Evolutionary conservation across 768 basidiomycete species (phyloP), one percentile per base, ranked within the genome.

Genomic region (Leucogyrophana mollusca): DNA sequence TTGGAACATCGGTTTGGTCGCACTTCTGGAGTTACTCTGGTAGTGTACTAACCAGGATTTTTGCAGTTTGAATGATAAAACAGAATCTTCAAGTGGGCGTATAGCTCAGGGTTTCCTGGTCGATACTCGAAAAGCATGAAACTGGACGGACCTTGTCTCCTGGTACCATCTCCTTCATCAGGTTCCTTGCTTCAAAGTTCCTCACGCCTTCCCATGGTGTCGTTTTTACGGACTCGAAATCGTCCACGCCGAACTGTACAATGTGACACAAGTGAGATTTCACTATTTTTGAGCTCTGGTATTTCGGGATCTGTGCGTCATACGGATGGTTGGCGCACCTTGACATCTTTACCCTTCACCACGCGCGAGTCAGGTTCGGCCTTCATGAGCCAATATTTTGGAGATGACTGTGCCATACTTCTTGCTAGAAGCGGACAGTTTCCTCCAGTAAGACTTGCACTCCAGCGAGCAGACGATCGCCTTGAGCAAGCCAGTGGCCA

Each of bases 61-160:
- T 88, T 92, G 67, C 87, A 90, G 58, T 88, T 94, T 6, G 89
- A 91, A 56, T 91, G 89, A 61, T 93, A 93, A 64, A 93, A 91
- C 36, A 91, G 64, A 36, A 88, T 83, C 89, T 90, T 45, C 22
- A 11, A n/a, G n/a, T n/a, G n/a, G n/a, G n/a, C n/a, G n/a, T n/a
- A n/a, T n/a, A n/a, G n/a, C n/a, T 20, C 27, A 30, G 27, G 7
- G 27, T 30, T 30, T 6, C 27, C 27, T 30, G 4, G 16, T 35
- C 16, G 25, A 25, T 11, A 21, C 24, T 49, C 17, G 11, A 41
- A 9, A 23, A 35, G 21, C 4, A 14, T 38, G 11, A 34, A 22
- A 17, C 40, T n/a, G 22, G 25, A 45, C 70, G 13, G 24, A 86
- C 90, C 72, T 87, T 80, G 59, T 92, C 88, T 34, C 85, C 86